Conservation (phyloP, 2,329 filamentous ascomycete genomes). For the Penicillium vulpinum region DNA sequence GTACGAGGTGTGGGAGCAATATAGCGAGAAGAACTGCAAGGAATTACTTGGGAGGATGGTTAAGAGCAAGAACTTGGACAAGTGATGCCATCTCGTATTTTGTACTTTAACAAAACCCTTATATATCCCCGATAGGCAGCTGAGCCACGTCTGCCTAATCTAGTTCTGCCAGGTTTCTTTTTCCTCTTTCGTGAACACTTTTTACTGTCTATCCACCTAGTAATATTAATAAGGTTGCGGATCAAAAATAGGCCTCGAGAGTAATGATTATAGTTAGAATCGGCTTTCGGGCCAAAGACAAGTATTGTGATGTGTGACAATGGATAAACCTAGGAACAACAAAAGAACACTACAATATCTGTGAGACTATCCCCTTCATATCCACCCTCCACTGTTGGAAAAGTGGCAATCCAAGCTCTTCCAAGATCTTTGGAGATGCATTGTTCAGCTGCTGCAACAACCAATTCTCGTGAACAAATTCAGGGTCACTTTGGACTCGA, state of each 20-base stretch:
- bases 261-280: neutral
- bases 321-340: neutral
- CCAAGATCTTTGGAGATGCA: neutral
- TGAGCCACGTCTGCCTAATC: neutral
- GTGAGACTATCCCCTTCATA: neutral
- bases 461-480: neutral
- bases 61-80: slow-evolving; percentile 60
- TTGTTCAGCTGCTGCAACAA: neutral
- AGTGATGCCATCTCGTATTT: slow-evolving; percentile 36
- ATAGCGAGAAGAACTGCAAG: slow-evolving; percentile 64
- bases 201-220: neutral
- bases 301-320: neutral
- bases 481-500: neutral
- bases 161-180: neutral
- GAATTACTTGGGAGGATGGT: slow-evolving; percentile 64
- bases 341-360: neutral
- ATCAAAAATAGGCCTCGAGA: neutral
- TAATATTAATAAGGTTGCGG: neutral
- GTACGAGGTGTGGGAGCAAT: slow-evolving; percentile 73
- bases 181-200: neutral
- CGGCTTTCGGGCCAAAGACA: neutral
- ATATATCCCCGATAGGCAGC: neutral
- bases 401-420: neutral
- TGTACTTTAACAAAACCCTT: neutral
- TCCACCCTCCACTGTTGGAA: neutral